Base-by-base conservation (phyloP, 2,329 filamentous ascomycete genomes). In the Diplocarpon mali region DNA sequence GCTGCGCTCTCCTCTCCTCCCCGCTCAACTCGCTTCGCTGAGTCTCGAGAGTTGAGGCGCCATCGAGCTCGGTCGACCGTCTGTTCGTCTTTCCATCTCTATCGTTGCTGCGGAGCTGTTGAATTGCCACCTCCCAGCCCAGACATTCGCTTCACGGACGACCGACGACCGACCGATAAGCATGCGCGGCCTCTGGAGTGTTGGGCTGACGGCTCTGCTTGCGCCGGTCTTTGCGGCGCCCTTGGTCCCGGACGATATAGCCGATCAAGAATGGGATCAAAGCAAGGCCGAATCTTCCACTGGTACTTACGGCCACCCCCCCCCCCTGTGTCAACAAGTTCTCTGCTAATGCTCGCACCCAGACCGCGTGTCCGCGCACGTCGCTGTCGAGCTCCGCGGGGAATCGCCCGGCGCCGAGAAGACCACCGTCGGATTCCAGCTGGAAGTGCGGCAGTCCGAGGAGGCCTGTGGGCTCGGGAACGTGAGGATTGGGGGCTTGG, bases 391-490 rank as follows among this genome's bases (percentile, higher is more conserved):
- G 30, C 29, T 53, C 30, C 46, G 47, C 24, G 44, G 24, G 15
- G 48, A 47, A 41, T 55, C 55, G 57, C 47, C 42, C 54, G 51
- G 57, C 42, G 39, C 51, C 17, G 36, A 44, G 6, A 35, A 9
- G 5, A 40, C 47, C 14, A 28, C 48, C 3, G 20, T 59, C 5
- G 41, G 35, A 27, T 52, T 75, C 39, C 63, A 63, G 37, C 55
- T 75, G 38, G 65, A 71, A 49, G 59, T 75, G 31, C 57, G 66
- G 28, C 65, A 69, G 46, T 68, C 70, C 9, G 59, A 61, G 9
- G 57, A 64, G n/a, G 61, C 66, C 20, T 75, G 72, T 53, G 70
- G 67, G 2, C 62, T 61, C 53, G 67, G 65, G 50, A 70, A 69
- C 50, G 61, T 73, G 46, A 67, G 65, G 14, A 55, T 76, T 47